Evolutionary conservation across 352 stramenopile genomes (phyloP).

Genomic region (Globisporangium spiculum): DNA sequence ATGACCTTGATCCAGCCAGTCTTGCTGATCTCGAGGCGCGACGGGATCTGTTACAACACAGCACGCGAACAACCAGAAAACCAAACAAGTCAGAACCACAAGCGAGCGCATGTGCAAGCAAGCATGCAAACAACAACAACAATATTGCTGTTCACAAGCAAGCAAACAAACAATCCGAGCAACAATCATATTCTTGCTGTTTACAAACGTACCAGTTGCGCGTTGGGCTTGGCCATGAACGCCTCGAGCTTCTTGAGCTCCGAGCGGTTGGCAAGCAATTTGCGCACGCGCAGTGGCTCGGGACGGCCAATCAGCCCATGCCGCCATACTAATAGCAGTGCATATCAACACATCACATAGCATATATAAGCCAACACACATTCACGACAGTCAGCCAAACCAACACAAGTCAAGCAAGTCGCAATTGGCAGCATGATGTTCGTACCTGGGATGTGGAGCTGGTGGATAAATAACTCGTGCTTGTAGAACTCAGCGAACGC

Average conservation of each 20-base stretch:
- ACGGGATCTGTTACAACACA: constrained; percentile 47
- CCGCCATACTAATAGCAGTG: constrained; percentile 51
- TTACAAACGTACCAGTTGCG: constrained; percentile 51
- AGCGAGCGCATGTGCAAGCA: background rate
- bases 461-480: constrained; percentile 69
- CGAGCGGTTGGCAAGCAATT: constrained; percentile 67
- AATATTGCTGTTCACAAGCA: background rate
- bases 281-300: constrained; percentile 64
- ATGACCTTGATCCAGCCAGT: constrained; percentile 88
- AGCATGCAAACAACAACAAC: background rate
- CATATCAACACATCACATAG: background rate
- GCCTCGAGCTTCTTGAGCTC: constrained; percentile 78
- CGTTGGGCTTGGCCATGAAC: constrained; percentile 59
- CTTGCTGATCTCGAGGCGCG: constrained; percentile 65
- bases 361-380: background rate
- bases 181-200: background rate
- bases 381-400: background rate
- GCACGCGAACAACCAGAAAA: background rate
- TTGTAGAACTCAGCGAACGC: constrained; percentile 77
- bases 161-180: background rate
- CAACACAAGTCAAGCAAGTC: background rate
- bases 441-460: constrained; percentile 74
- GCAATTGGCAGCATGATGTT: background rate
- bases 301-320: constrained; percentile 72
- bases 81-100: background rate